These are phyloP conservation scores for Daldinia decipiens DNA, from an alignment of 495 filamentous ascomycete species.

Conservation along the genomic window DNA sequence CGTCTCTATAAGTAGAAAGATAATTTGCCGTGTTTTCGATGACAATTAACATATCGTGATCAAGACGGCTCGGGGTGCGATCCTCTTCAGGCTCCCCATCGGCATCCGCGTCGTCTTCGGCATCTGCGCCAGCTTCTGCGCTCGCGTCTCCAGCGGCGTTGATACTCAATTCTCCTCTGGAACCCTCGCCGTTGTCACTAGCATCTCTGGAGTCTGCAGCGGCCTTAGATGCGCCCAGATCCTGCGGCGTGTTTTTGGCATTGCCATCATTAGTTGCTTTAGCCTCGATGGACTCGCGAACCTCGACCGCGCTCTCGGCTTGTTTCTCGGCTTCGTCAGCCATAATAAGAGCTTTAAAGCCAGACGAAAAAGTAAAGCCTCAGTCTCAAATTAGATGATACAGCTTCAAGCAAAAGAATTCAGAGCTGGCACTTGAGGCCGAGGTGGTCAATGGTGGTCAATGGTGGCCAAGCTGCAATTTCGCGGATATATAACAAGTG, in stretches of 20 bases:
- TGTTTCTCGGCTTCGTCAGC: slow-evolving; percentile 37
- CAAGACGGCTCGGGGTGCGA: slow-evolving; percentile 32
- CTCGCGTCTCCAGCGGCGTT: slow-evolving; percentile 34
- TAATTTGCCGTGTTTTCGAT: slow-evolving; percentile 45
- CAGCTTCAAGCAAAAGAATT: slow-evolving; percentile 7
- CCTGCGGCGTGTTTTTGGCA: neutral
- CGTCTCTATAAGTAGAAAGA: slow-evolving; percentile 56
- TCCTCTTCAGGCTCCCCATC: slow-evolving; percentile 43
- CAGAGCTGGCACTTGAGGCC: neutral
- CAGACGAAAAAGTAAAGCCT: neutral
- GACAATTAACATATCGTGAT: slow-evolving; percentile 49
- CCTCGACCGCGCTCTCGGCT: slow-evolving; percentile 50
- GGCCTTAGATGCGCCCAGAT: neutral
- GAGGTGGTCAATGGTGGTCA: too few relatives aligned
- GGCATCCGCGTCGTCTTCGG: slow-evolving; percentile 41
- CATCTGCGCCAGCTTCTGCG: slow-evolving; percentile 33
- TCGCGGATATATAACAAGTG: neutral
- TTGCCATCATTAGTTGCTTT: slow-evolving; percentile 50
- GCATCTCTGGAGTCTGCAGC: neutral
- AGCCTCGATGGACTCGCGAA: slow-evolving; percentile 60
- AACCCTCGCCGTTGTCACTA: slow-evolving; percentile 14
- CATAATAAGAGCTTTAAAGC: slow-evolving; percentile 24
- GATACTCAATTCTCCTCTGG: neutral
- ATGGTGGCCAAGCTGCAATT: slow-evolving; percentile 20
- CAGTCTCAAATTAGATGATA: neutral